phyloP scores from a whole-genome alignment of 2,329 filamentous ascomycete species.

The Hypoxylon sp. region DNA sequence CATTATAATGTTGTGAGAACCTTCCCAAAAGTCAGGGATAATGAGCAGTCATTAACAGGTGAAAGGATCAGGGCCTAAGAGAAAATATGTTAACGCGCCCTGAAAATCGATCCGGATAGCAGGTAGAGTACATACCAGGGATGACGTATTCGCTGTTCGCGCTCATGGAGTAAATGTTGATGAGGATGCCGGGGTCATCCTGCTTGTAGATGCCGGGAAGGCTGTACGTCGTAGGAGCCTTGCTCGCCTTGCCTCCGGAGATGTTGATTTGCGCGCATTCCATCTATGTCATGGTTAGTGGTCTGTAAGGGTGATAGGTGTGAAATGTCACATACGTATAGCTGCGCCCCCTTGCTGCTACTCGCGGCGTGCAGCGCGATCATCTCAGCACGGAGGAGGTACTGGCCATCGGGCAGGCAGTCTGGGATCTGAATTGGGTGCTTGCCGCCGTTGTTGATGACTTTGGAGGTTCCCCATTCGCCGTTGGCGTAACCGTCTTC shows the following conservation, averaged over 20 bases:
- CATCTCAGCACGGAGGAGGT: slow-evolving; percentile 67
- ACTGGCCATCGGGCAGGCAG: slow-evolving; percentile 63
- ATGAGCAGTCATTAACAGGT: too few relatives aligned
- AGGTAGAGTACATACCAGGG: slow-evolving; percentile 39
- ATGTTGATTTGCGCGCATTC: slow-evolving; percentile 52
- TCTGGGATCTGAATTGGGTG: slow-evolving; percentile 62
- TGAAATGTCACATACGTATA: slow-evolving; percentile 48
- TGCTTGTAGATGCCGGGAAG: slow-evolving; percentile 52
- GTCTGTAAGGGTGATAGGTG: too few relatives aligned
- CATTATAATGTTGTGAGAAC: too few relatives aligned
- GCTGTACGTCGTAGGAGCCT: slow-evolving; percentile 46
- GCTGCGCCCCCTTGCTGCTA: slow-evolving; percentile 55
- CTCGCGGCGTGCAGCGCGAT: slow-evolving; percentile 63
- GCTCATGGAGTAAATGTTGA: slow-evolving; percentile 52
- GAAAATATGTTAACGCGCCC: background rate
- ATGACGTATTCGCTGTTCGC: slow-evolving; percentile 44
- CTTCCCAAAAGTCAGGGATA: too few relatives aligned
- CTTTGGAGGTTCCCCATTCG: slow-evolving; percentile 48
- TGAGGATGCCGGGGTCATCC: slow-evolving; percentile 49
- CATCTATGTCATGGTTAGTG: too few relatives aligned
- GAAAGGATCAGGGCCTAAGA: slow-evolving; percentile 38
- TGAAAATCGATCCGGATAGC: background rate
- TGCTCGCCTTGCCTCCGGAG: slow-evolving; percentile 42
- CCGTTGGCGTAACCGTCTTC: slow-evolving; percentile 42
- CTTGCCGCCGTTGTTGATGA: slow-evolving; percentile 58